These are phyloP conservation scores for Neocallimastix lanati DNA, from an alignment of 192 early-diverging fungal species.

Conservation along the genomic window DNA sequence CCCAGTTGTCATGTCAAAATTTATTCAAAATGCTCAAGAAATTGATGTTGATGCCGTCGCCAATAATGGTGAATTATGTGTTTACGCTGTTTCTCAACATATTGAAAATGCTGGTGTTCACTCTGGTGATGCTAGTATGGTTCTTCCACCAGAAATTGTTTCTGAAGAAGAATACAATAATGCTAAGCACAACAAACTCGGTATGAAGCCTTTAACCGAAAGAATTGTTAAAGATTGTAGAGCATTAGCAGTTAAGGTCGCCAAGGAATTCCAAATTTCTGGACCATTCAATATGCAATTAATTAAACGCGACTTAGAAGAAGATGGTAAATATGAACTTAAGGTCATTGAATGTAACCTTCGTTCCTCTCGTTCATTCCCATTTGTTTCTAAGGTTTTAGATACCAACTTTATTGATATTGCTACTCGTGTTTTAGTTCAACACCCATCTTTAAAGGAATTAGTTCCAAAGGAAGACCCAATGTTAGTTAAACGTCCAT, in stretches of 20 bases:
- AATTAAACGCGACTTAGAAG: slow-evolving; percentile 23
- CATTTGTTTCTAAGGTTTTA: slow-evolving; percentile 89
- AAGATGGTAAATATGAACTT: slow-evolving; percentile 17
- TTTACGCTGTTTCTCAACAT: slow-evolving; percentile 87
- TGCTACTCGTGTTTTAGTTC: slow-evolving; percentile 64
- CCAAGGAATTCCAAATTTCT: slow-evolving; percentile 79
- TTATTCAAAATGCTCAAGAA: slow-evolving; percentile 82
- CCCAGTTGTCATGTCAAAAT: slow-evolving; percentile 94
- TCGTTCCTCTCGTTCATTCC: slow-evolving; percentile 92
- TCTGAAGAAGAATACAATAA: neutral
- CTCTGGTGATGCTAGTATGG: slow-evolving; percentile 87
- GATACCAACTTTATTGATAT: slow-evolving; percentile 82
- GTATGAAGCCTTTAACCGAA: slow-evolving; percentile 19
- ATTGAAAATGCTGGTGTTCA: slow-evolving; percentile 95
- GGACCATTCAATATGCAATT: slow-evolving; percentile 99
- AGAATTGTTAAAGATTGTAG: slow-evolving; percentile 31
- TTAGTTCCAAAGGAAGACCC: slow-evolving; percentile 18
- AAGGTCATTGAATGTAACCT: slow-evolving; percentile 99
- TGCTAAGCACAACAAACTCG: slow-evolving; percentile 38
- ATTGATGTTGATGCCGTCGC: slow-evolving; percentile 94
- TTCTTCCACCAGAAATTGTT: slow-evolving; percentile 12
- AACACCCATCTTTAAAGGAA: slow-evolving; percentile 30
- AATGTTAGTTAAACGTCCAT: slow-evolving; percentile 28
- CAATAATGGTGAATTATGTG: slow-evolving; percentile 56
- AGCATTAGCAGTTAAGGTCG: slow-evolving; percentile 70